phyloP scores from a whole-genome alignment of 768 basidiomycete genomes.

The Pleurotus platypus region DNA sequence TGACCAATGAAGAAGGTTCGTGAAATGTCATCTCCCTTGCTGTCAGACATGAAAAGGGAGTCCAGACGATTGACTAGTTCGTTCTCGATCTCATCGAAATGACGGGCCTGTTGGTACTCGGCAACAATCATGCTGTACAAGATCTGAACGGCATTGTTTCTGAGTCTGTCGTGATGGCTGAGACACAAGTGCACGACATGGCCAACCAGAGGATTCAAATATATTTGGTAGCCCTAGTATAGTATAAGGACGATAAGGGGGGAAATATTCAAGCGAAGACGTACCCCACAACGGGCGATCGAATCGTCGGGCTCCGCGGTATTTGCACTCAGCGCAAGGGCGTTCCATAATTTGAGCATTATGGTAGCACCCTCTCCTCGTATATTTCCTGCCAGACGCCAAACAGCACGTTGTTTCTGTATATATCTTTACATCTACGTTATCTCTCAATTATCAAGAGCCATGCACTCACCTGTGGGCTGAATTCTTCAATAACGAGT shows the following conservation, averaged over 20 bases:
- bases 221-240: slow-evolving; percentile 76
- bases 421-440: background rate
- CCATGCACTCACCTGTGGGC: slow-evolving; percentile 65
- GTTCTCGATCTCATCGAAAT: slow-evolving; percentile 88
- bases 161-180: slow-evolving; percentile 90
- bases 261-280: slow-evolving; percentile 17
- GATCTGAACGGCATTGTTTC: slow-evolving; percentile 88
- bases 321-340: slow-evolving; percentile 74
- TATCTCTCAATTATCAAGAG: slow-evolving; percentile 4
- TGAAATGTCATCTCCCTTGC: slow-evolving; percentile 87
- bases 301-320: slow-evolving; percentile 46
- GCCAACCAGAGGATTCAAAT: slow-evolving; percentile 80
- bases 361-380: slow-evolving; percentile 87
- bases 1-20: slow-evolving; percentile 92
- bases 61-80: slow-evolving; percentile 91
- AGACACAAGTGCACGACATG: slow-evolving; percentile 89
- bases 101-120: slow-evolving; percentile 79
- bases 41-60: slow-evolving; percentile 88
- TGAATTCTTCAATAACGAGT: slow-evolving; percentile 91
- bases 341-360: slow-evolving; percentile 78
- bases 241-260: slow-evolving; percentile 9
- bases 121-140: slow-evolving; percentile 95
- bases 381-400: slow-evolving; percentile 95
- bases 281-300: slow-evolving; percentile 66
- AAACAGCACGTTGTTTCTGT: slow-evolving; percentile 91